Percentiles rank a stretch among this genome's conserved stretches.
Conservation (phyloP, 1,284 basidiomycete species). For the Apiotrichum brassicae region DNA sequence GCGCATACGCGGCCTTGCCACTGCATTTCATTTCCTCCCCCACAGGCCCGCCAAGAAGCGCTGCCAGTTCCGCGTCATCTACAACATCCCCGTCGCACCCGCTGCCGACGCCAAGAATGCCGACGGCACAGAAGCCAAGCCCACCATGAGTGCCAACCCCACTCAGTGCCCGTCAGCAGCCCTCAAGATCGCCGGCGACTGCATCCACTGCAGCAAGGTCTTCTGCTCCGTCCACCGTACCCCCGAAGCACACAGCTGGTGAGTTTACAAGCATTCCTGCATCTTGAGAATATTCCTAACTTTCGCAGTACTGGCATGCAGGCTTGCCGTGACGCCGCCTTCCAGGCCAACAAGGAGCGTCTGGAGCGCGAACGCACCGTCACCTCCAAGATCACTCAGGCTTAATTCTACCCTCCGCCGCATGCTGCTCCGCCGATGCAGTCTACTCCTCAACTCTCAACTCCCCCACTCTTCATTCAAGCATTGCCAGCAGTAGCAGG, state of each 20-base stretch:
- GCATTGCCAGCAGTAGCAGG: conserved; percentile 3
- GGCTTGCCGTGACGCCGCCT: conserved; percentile 47
- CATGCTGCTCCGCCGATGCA: neutral
- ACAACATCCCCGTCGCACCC: conserved; percentile 40
- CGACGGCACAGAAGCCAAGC: conserved; percentile 18
- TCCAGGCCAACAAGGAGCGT: conserved; percentile 48
- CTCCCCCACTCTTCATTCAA: conserved; percentile 1
- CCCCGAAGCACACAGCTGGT: conserved; percentile 49
- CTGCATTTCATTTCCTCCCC: too few relatives aligned
- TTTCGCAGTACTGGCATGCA: conserved; percentile 41
- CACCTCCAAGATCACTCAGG: conserved; percentile 46
- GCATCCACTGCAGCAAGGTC: conserved; percentile 46
- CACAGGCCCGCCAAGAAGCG: conserved; percentile 47
- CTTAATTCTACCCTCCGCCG: conserved; percentile 29
- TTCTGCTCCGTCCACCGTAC: conserved; percentile 47
- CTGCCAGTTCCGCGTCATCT: conserved; percentile 45
- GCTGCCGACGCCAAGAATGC: conserved; percentile 12
- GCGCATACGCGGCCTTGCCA: too few relatives aligned
- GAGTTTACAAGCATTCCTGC: conserved; percentile 26
- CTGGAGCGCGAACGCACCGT: conserved; percentile 47
- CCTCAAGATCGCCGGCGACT: conserved; percentile 46
- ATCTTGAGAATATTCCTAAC: conserved; percentile 8
- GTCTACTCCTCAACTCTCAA: neutral
- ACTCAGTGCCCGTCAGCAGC: conserved; percentile 46
- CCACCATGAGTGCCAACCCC: conserved; percentile 37